Conservation (phyloP, 1,284 basidiomycete species). For the Ceratobasidium sp. region DNA sequence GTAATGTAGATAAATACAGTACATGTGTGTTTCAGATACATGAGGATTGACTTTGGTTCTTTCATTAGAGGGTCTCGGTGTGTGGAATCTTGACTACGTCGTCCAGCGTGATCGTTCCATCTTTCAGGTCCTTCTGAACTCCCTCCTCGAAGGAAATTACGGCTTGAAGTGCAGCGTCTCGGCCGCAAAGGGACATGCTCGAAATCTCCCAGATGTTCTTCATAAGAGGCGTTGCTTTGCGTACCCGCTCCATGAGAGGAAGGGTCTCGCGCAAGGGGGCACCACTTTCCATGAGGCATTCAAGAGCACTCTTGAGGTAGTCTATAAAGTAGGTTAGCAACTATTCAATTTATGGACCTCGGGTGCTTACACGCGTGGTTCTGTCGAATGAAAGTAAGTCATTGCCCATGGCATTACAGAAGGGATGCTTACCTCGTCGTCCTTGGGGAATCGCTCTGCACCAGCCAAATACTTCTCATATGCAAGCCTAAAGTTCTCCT, state of each 20-base stretch:
- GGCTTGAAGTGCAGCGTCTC: slow-evolving; percentile 43
- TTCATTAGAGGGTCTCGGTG: slow-evolving; percentile 30
- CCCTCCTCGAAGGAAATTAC: slow-evolving; percentile 46
- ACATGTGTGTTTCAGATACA: slow-evolving; percentile 32
- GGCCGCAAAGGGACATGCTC: slow-evolving; percentile 38
- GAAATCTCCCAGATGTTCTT: slow-evolving; percentile 46
- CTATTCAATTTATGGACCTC: neutral
- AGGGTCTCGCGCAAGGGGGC: slow-evolving; percentile 39
- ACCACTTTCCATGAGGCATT: slow-evolving; percentile 45
- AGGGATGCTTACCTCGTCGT: slow-evolving; percentile 16
- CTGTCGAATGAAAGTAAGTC: neutral
- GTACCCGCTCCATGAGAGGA: slow-evolving; percentile 39
- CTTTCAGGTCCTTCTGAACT: slow-evolving; percentile 42
- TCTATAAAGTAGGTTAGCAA: slow-evolving; percentile 6
- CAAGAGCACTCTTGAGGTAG: slow-evolving; percentile 46
- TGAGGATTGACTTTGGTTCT: slow-evolving; percentile 12
- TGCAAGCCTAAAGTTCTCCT: slow-evolving; percentile 33
- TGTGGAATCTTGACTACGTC: slow-evolving; percentile 41
- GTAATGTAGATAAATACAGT: slow-evolving; percentile 38
- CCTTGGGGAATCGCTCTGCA: slow-evolving; percentile 42
- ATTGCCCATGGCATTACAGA: too few relatives aligned
- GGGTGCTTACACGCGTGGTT: slow-evolving; percentile 31
- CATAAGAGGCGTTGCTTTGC: slow-evolving; percentile 37
- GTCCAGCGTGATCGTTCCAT: slow-evolving; percentile 42
- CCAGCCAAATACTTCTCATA: slow-evolving; percentile 39